Evolutionary conservation across 2,329 filamentous ascomycete species (phyloP).

Genomic region (Aureobasidium sp.): DNA sequence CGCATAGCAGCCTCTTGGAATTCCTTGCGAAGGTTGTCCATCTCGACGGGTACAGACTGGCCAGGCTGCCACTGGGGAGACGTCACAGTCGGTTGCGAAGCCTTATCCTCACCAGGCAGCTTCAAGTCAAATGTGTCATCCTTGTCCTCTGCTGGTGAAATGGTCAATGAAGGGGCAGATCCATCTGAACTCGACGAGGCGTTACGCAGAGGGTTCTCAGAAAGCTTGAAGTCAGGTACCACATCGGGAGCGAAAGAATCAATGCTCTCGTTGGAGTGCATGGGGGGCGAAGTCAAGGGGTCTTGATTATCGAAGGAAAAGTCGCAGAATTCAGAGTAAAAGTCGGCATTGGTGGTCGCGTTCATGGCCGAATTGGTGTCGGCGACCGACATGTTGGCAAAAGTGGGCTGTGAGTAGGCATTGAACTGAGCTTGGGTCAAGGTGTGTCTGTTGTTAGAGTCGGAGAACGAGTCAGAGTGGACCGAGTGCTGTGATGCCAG

Average conservation of each 20-base stretch:
- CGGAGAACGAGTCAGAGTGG: background rate
- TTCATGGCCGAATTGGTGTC: background rate
- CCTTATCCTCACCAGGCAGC: background rate
- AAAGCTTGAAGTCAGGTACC: background rate
- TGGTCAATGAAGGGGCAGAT: constrained; percentile 1
- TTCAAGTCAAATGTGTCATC: background rate
- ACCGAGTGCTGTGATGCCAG: background rate
- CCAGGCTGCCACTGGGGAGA: constrained; percentile 28
- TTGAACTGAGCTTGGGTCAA: constrained; percentile 30
- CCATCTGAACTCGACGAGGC: constrained; percentile 4
- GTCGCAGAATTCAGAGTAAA: constrained; percentile 11
- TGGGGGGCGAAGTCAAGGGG: background rate
- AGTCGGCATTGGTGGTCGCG: constrained; percentile 1
- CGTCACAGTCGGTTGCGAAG: constrained; percentile 13
- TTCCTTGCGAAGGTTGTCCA: constrained; percentile 23
- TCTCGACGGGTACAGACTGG: constrained; percentile 27
- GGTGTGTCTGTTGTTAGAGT: constrained; percentile 26
- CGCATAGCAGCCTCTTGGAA: constrained; percentile 23
- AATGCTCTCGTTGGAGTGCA: background rate
- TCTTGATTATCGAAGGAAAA: constrained; percentile 6
- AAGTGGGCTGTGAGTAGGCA: constrained; percentile 21
- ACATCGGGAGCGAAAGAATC: constrained; percentile 3
- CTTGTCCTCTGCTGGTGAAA: constrained; percentile 8
- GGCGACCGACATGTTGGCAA: background rate
- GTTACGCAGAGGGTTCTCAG: background rate